Evolutionary conservation across 352 stramenopile species (phyloP), one percentile per base, ranked within the genome.

Genomic region (Phytophthora capsici): DNA sequence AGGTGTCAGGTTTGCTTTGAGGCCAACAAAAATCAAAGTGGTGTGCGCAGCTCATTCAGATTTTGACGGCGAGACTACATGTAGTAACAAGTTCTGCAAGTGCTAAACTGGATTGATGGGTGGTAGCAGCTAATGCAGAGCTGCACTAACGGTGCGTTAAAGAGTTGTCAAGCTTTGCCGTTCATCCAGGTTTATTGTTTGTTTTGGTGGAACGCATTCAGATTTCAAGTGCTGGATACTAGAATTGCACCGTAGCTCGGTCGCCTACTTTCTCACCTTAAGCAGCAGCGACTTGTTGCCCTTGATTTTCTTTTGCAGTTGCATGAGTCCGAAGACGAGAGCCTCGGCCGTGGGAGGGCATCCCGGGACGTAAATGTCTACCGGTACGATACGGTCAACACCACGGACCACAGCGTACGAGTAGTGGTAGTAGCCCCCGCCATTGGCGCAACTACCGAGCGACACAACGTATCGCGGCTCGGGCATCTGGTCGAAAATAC

Each of bases 401-500:
- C 97, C 97, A 57, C 97, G 86, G 13, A 99, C 97, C n/a, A 99
- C 95, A 0, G 88, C 60, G 76, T 99, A 99, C 36, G 95, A 99
- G 81, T 99, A 99, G 65, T 91, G 83, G 68, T 89, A 91, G 67
- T 88, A 90, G 19, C 81, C 79, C 25, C 78, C 97, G 23, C 96
- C 96, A 82, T 99, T 99, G 17, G 98, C 97, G 73, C 97, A 99
- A 46, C 82, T 97, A 50, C 97, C 97, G 95, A 99, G 99, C 30
- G 91, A 98, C 32, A 99, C 71, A 6, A 99, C 97, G 88, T 97
- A 99, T 47, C 97, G 89, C 10, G 97, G 97, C 74, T 99, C 97
- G 3, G 97, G 96, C 97, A 99, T 99, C 78, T 99, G 97, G 82
- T 99, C 98, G 84, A 98, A 98, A 20, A 99, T 86, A 36, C 86